Evolutionary conservation across 495 filamentous ascomycete species (phyloP), one percentile per base, ranked within the genome.

Genomic region (Hypoxylon lienhwacheense): DNA sequence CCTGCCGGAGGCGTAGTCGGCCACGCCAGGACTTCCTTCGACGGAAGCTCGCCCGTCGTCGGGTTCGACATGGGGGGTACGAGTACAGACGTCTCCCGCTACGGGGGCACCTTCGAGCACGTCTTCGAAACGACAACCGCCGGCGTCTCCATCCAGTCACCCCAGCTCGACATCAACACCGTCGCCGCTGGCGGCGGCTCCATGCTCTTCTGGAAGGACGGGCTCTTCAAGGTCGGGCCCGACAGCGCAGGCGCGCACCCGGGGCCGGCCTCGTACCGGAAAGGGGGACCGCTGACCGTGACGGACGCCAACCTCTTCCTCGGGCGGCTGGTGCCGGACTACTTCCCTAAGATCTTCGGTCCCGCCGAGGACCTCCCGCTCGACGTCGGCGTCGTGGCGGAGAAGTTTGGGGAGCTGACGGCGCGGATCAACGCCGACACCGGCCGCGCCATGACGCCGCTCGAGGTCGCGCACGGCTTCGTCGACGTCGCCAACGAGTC

Each of bases 11-110:
- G 89, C 19, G 88, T 91, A 4, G 92, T 97, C 4, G 93, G 93
- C 7, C 97, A 97, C 68, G 92, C 93, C 16, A 82, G 93, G 12
- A 98, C 93, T 1, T 91, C 87, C n/a, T 96, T 90, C 70, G 93
- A 97, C 67, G 78, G 91, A 12, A 88, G 84, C 62, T 92, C 81
- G 1, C 92, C 92, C 0, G 85, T 98, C 7, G 95, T 97, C 61
- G 93, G 93, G 0, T 98, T 98, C 63, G 93, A 97, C 59, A 98
- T 98, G 93, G 74, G 74, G 43, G 93, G 93, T 28, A 98, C 93
- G 5, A 91, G 87, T 33, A 98, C 93, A 0, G 93, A 98, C 67
- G 93, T 97, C 2, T 95, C 90, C 12, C 77, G 93, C 14, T 98
- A 93, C 63, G 93, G 91, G 25, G 77, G 55, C 15, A 78, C 39